These are phyloP conservation scores for Solanum pinnatisectum DNA, from an alignment of 257 asterid genomes.

Conservation along the genomic window DNA sequence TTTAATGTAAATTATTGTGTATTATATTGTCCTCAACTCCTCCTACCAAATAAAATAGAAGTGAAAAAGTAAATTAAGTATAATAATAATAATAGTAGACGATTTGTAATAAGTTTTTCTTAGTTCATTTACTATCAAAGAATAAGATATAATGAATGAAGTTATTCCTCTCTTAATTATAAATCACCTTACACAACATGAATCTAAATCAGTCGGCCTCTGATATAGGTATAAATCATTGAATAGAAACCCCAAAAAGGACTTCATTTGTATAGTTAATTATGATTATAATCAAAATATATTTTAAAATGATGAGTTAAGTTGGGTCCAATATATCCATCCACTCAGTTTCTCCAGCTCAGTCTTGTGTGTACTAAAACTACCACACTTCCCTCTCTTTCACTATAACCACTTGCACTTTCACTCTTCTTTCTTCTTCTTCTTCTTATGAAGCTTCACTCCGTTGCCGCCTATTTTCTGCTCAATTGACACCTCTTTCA, in stretches of 20 bases:
- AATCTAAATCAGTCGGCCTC: no score
- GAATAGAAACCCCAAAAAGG: no score
- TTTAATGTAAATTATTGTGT: background rate
- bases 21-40: background rate
- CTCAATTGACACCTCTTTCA: background rate
- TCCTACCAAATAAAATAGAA: background rate
- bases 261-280: background rate
- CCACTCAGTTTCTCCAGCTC: background rate
- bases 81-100: background rate
- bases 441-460: background rate
- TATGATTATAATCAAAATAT: background rate
- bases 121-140: background rate
- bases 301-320: background rate
- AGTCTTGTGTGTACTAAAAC: background rate
- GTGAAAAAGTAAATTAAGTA: background rate
- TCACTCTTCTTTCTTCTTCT: background rate
- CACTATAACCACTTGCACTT: background rate
- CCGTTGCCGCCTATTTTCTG: background rate
- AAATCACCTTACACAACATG: no score
- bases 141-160: no score
- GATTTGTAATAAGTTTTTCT: background rate
- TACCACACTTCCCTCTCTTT: background rate
- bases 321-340: background rate
- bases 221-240: no score
- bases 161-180: no score